Evolutionary conservation across 768 basidiomycete species (phyloP), one percentile per base, ranked within the genome.

Genomic region (Boletus vermiculosoides): DNA sequence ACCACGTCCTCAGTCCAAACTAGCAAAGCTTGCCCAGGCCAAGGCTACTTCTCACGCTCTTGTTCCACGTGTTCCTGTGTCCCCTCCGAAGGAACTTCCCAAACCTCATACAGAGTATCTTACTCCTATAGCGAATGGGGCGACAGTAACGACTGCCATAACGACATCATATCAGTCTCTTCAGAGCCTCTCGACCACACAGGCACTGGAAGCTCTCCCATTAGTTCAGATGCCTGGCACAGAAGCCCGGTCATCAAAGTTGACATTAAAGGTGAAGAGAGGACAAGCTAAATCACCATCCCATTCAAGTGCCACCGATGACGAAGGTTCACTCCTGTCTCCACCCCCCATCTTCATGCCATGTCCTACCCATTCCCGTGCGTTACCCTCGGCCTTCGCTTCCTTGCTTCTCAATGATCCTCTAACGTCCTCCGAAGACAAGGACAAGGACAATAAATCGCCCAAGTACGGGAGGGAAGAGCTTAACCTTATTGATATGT

Each of bases 131-230:
- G 87, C 87, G n/a, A 92, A 92, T 65, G 88, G 90, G 0, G 74
- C 87, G 4, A 85, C 88, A n/a, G 90, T 84, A 13, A 92, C 90
- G 0, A 90, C 89, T 16, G 90, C 90, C 2, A 92, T 92, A 65
- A 92, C 90, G 0, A 91, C 90, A 2, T 85, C 86, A 0, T 90
- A 90, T 59, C 89, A 90, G 57, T 83, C 85, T 8, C 76, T 90
- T 30, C 81, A 81, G 66, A 85, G 82, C 61, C 76, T 91, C 9
- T 83, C 73, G 7, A 64, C 68, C 5, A 12, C 56, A 4, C 82
- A 31, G 76, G 37, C 51, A n/a, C 50, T 55, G 48, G 62, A 63
- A 5, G 45, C 60, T 40, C 30, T 59, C 13, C 33, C 71, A 8
- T 50, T 72, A 33, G 62, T 72, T 45, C 66, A 60, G 47, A 65